Conservation (phyloP, 2,329 filamentous ascomycete species). For the Fusarium concolor region DNA sequence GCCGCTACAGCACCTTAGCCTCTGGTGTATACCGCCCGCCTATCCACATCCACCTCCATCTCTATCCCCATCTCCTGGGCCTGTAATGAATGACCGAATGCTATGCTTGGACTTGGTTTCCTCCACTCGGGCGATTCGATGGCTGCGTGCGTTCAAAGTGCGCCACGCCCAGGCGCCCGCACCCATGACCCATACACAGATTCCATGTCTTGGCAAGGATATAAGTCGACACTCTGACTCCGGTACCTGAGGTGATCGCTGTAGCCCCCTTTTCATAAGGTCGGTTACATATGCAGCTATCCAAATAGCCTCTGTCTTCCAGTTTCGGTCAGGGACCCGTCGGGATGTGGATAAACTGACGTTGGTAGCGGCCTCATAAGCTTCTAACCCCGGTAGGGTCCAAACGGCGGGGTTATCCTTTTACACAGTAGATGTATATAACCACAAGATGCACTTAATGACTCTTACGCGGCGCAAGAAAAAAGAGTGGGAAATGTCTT, state of each 20-base stretch:
- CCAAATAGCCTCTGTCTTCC: not conserved
- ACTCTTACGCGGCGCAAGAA: slow-evolving; percentile 21
- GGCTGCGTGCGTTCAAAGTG: slow-evolving; percentile 26
- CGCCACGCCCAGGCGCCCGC: slow-evolving; percentile 33
- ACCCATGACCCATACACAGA: slow-evolving; percentile 9
- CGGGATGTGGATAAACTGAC: slow-evolving; percentile 6
- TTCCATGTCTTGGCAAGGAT: slow-evolving; percentile 15
- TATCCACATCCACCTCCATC: not conserved
- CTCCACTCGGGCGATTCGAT: slow-evolving; percentile 33
- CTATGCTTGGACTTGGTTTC: not conserved
- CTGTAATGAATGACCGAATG: not conserved
- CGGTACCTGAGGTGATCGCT: slow-evolving; percentile 10
- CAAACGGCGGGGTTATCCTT: not conserved
- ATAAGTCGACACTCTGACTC: not conserved
- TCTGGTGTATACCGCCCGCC: slow-evolving; percentile 1
- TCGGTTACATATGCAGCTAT: not conserved
- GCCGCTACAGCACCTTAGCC: not conserved
- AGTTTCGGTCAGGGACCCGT: not conserved
- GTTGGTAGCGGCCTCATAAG: not conserved
- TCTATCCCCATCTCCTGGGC: not conserved
- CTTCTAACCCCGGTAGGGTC: not conserved
- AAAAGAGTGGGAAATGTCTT: slow-evolving; percentile 15
- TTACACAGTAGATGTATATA: not conserved
- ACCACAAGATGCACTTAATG: not conserved
- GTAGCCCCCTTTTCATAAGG: slow-evolving; percentile 11